These are phyloP conservation scores for Corniculantispora saksenae DNA, from an alignment of 2,329 filamentous ascomycete species.

Conservation along the genomic window DNA sequence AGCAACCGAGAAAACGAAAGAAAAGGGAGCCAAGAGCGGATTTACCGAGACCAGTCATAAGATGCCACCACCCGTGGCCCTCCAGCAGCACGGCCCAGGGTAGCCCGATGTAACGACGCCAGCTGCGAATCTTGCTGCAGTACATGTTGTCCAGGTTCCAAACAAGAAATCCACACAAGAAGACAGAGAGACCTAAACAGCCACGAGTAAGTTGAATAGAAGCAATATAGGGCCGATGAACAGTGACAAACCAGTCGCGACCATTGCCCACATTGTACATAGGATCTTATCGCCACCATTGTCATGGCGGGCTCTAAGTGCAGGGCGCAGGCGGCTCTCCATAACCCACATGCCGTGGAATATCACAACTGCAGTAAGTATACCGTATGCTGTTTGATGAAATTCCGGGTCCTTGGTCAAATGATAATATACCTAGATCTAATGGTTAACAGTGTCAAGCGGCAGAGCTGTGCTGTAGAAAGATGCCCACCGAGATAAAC, in stretches of 20 bases:
- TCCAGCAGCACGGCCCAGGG: slow-evolving; percentile 77
- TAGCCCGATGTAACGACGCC: slow-evolving; percentile 68
- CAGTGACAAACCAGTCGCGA: slow-evolving; percentile 48
- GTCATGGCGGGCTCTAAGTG: slow-evolving; percentile 45
- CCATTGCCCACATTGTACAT: slow-evolving; percentile 75
- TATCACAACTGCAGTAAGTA: slow-evolving; percentile 70
- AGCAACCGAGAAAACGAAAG: slow-evolving; percentile 25
- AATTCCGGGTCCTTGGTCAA: slow-evolving; percentile 80
- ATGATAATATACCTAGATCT: slow-evolving; percentile 62
- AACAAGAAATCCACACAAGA: slow-evolving; percentile 72
- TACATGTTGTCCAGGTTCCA: slow-evolving; percentile 82
- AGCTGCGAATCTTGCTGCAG: slow-evolving; percentile 64
- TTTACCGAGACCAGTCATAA: slow-evolving; percentile 74
- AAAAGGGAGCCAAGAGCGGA: neutral
- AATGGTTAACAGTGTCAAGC: neutral
- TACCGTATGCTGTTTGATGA: slow-evolving; percentile 77
- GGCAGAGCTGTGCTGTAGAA: neutral
- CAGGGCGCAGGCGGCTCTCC: slow-evolving; percentile 51
- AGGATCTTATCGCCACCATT: slow-evolving; percentile 50
- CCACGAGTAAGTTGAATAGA: neutral
- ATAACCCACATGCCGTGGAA: slow-evolving; percentile 76
- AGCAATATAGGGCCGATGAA: neutral
- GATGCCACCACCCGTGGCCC: slow-evolving; percentile 64
- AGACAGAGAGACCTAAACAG: slow-evolving; percentile 54
- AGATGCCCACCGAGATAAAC: slow-evolving; percentile 64